These are phyloP conservation scores for Hypsizygus marmoreus DNA, from an alignment of 768 basidiomycete genomes.

Conservation along the genomic window DNA sequence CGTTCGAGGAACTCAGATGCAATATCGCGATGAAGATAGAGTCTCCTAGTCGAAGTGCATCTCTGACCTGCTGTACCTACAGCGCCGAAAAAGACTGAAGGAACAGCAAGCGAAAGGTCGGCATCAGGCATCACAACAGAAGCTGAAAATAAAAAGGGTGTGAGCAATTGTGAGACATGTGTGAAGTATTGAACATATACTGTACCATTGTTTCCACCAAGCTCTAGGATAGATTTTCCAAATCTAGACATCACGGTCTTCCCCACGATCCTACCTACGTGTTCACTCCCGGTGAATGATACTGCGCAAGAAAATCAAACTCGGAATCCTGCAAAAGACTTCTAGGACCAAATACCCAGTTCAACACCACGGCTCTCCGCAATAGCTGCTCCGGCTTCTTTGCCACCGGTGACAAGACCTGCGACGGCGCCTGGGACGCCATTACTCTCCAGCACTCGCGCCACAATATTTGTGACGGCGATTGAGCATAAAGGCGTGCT, in stretches of 20 bases:
- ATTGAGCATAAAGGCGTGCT: conserved; percentile 90
- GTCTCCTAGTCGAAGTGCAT: conserved; percentile 90
- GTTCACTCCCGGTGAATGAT: conserved; percentile 94
- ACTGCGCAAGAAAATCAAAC: conserved; percentile 46
- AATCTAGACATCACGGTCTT: conserved; percentile 83
- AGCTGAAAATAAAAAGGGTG: conserved; percentile 48
- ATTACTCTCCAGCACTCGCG: conserved; percentile 79
- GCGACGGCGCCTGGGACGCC: conserved; percentile 84
- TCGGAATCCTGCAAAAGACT: conserved; percentile 6
- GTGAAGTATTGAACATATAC: conserved; percentile 16
- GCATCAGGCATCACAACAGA: conserved; percentile 94
- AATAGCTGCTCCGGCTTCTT: conserved; percentile 76
- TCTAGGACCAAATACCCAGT: conserved; percentile 53
- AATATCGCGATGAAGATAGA: conserved; percentile 84
- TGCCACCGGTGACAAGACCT: conserved; percentile 80
- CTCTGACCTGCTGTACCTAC: conserved; percentile 77
- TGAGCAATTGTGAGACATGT: conserved; percentile 12
- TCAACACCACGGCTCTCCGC: conserved; percentile 76
- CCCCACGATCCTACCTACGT: conserved; percentile 86
- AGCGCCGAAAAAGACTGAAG: conserved; percentile 91
- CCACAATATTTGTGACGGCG: conserved; percentile 84
- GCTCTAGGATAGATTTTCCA: conserved; percentile 87
- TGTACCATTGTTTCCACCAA: conserved; percentile 95
- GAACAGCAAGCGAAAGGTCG: conserved; percentile 86
- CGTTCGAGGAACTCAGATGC: conserved; percentile 74